A percentile compares a stretch with the other conserved stretches of the same genome.
phyloP scores from a whole-genome alignment of 345 rosid genomes.

The Eucalyptus sp. region DNA sequence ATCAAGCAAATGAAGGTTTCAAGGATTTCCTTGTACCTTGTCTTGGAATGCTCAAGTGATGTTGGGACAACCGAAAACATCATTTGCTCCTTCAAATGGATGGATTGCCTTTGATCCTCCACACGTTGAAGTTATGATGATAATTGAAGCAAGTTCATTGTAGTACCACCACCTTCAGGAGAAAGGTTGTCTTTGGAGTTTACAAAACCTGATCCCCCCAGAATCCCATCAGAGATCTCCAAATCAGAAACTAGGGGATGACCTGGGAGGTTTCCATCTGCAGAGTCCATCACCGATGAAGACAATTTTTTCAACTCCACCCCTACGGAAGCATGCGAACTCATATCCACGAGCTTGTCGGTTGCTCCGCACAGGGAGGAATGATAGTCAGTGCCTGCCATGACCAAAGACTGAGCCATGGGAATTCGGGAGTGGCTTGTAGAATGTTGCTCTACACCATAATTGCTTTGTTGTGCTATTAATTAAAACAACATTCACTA shows the following conservation, averaged over 20 bases:
- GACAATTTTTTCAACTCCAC: constrained; percentile 10
- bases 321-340: background rate
- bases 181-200: background rate
- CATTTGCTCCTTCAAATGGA: too few species aligned
- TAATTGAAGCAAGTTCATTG: too few species aligned
- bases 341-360: background rate
- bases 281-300: constrained; percentile 10
- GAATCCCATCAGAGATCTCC: constrained; percentile 7
- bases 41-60: too few species aligned
- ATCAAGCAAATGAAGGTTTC: too few species aligned
- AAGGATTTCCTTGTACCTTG: too few species aligned
- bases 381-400: background rate
- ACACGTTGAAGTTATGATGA: too few species aligned
- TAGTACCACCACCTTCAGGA: too few species aligned
- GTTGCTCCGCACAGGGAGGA: background rate
- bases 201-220: constrained; percentile 7
- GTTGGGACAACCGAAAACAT: too few species aligned
- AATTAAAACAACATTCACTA: too few species aligned
- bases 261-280: constrained; percentile 11
- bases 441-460: background rate
- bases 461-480: too few species aligned
- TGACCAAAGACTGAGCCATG: constrained; percentile 1
- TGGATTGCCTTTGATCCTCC: too few species aligned
- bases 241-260: constrained; percentile 12
- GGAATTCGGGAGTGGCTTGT: constrained; percentile 13